These are phyloP conservation scores for Trichoderma harzianum DNA, from an alignment of 2,329 filamentous ascomycete genomes.

Conservation along the genomic window DNA sequence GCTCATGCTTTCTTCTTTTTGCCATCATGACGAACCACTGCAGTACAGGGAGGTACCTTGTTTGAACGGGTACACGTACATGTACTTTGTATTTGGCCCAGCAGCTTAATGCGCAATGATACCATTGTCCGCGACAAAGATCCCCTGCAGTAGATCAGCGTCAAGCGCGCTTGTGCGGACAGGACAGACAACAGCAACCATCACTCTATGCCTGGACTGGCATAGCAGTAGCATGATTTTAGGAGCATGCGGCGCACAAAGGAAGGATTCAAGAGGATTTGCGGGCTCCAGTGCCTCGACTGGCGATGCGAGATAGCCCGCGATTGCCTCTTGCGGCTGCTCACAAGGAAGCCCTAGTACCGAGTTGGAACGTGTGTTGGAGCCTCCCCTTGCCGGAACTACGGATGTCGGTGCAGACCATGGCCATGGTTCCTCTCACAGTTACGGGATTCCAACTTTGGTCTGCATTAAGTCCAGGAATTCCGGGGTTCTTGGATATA, in stretches of 20 bases:
- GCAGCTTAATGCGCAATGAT: background rate
- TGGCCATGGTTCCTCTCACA: background rate
- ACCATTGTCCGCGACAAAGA: conserved; percentile 11
- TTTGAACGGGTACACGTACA: background rate
- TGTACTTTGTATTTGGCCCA: background rate
- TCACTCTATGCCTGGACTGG: background rate
- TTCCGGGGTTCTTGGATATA: background rate
- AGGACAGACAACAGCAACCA: background rate
- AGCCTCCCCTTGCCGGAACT: background rate
- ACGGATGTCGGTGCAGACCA: background rate
- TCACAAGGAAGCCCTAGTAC: background rate
- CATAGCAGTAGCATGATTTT: background rate
- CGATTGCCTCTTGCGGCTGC: background rate
- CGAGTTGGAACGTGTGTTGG: background rate
- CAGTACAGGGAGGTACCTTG: background rate
- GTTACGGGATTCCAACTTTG: background rate
- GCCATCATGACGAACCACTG: background rate
- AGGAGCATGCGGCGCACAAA: background rate
- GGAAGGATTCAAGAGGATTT: background rate
- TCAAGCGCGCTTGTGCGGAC: conserved; percentile 9
- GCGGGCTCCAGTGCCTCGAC: background rate
- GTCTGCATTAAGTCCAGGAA: background rate
- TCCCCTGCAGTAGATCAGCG: conserved; percentile 17
- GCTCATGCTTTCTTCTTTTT: background rate
- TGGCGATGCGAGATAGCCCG: background rate